phyloP scores from a whole-genome alignment of 2,329 filamentous ascomycete species.

The Rhexocercosporidium sp. region DNA sequence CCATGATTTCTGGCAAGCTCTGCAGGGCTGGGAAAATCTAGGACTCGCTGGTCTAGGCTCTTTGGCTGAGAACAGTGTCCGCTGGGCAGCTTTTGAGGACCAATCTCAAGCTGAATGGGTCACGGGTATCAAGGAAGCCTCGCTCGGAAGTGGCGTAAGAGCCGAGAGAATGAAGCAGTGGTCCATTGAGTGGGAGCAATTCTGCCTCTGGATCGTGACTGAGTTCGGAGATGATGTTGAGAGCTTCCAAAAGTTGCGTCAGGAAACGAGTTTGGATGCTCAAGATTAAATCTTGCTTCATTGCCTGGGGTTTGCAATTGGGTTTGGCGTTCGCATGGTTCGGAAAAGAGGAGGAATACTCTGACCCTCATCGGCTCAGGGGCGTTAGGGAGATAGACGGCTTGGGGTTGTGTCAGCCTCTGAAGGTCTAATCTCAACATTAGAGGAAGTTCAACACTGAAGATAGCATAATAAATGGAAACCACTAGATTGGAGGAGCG shows the following conservation, averaged over 20 bases:
- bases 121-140: slow-evolving; percentile 74
- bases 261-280: slow-evolving; percentile 27
- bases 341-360: not conserved
- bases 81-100: slow-evolving; percentile 90
- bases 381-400: slow-evolving; percentile 1
- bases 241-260: slow-evolving; percentile 29
- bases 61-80: slow-evolving; percentile 89
- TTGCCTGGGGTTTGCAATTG: not conserved
- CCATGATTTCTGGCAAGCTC: slow-evolving; percentile 91
- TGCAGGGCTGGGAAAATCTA: slow-evolving; percentile 91
- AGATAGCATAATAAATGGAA: not conserved
- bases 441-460: slow-evolving; percentile 20
- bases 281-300: slow-evolving; percentile 25
- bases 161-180: slow-evolving; percentile 78
- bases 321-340: not conserved
- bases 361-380: slow-evolving; percentile 22
- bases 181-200: slow-evolving; percentile 83
- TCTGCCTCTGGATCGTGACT: slow-evolving; percentile 86
- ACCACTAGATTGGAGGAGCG: not conserved
- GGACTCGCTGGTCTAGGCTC: slow-evolving; percentile 85
- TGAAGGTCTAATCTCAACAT: slow-evolving; percentile 35
- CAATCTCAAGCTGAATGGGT: slow-evolving; percentile 73
- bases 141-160: slow-evolving; percentile 72
- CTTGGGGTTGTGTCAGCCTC: not conserved
- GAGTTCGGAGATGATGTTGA: slow-evolving; percentile 64